Evolutionary conservation across 1,284 basidiomycete species (phyloP), one percentile per base, ranked within the genome.

Genomic region (Ceratobasidium sp.): DNA sequence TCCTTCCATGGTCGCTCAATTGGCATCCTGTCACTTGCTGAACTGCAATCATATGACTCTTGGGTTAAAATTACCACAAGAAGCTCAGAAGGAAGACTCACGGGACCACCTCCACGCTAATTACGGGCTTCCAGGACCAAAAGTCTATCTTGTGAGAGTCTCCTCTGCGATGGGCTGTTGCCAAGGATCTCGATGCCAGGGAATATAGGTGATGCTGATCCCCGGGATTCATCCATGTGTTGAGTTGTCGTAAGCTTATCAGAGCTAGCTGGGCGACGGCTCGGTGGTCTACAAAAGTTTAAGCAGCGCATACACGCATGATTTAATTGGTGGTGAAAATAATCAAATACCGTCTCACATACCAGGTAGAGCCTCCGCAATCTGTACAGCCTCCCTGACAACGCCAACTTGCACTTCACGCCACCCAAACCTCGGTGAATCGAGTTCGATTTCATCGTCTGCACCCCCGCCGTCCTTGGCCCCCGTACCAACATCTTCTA

Each of bases 291-390:
- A 69, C 21, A 14, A 76, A 46, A 46, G 71, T 59, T 73, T 11
- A 36, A 36, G 72, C 36, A 71, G 75, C 73, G 52, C 50, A 21
- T 56, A 41, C 16, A 68, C 7, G 39, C 58, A 29, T 69, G 44
- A 16, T 5, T 30, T 44, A 66, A 23, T 56, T 21, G 8, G 39
- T 36, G 33, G 33, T 36, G 56, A 59, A 49, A 42, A 41, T 64
- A 64, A 64, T 44, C 44, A 16, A 33, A n/a, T 13, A 56, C 21
- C 5, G 70, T 69, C 33, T 7, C 6, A 80, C 83, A 69, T 73
- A 90, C 95, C 93, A 69, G 93, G 91, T n/a, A 98, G 79, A 16
- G 91, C 86, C 77, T 98, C 94, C 2, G 93, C 90, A 9, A 98
- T 87, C 0, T 89, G 87, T 36, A 98, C 88, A 0, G 93, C 91